Conservation (phyloP, 1,284 basidiomycete genomes). For the Trichosporon sp. region DNA sequence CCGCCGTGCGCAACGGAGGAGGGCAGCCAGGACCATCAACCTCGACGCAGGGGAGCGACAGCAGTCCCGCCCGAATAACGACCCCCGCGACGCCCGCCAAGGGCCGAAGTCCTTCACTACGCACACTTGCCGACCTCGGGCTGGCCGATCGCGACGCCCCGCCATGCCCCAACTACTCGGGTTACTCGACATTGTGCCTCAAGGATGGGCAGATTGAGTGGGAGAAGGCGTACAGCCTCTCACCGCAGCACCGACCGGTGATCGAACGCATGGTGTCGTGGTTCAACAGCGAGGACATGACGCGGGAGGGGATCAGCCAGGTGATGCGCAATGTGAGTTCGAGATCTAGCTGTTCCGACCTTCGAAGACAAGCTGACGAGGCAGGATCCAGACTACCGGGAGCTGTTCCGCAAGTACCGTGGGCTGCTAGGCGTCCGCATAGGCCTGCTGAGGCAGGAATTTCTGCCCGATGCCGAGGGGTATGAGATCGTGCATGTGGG, state of each 20-base stretch:
- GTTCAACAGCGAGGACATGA: constrained; percentile 3
- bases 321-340: background rate
- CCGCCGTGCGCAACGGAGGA: background rate
- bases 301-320: background rate
- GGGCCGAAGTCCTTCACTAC: background rate
- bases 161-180: constrained; percentile 2
- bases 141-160: background rate
- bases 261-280: background rate
- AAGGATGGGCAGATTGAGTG: constrained; percentile 1
- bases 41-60: background rate
- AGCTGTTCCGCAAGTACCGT: constrained; percentile 1
- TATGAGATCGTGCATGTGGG: background rate
- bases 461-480: background rate
- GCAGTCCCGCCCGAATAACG: background rate
- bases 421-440: constrained; percentile 1
- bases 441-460: background rate
- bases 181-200: background rate
- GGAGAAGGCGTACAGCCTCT: background rate
- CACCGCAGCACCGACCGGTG: background rate
- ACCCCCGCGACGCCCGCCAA: background rate
- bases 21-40: background rate
- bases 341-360: background rate
- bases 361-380: background rate
- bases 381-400: background rate
- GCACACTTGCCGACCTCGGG: background rate